A percentile compares a stretch with the other conserved stretches of the same genome.
phyloP scores from a whole-genome alignment of 208 protist genomes.

The Angomonas deanei region DNA sequence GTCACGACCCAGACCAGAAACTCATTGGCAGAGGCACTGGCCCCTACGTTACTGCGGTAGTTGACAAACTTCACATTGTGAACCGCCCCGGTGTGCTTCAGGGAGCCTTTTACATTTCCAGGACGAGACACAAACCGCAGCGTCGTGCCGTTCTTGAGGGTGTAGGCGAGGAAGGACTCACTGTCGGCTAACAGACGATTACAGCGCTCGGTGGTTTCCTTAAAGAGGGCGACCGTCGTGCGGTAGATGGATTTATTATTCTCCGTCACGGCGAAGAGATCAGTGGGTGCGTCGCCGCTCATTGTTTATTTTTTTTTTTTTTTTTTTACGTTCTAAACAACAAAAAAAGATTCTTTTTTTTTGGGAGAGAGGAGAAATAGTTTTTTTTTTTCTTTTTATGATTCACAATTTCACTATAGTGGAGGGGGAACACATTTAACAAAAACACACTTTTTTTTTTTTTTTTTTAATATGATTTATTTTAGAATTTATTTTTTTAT shows the following conservation, averaged over 20 bases:
- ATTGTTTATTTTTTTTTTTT: slow-evolving; percentile 19
- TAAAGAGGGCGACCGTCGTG: slow-evolving; percentile 62
- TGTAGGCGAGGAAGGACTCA: slow-evolving; percentile 73
- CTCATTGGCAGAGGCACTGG: slow-evolving; percentile 51
- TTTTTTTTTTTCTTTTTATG: slow-evolving; percentile 3
- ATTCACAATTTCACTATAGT: neutral
- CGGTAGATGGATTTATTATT: slow-evolving; percentile 23
- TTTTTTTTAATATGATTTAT: too few species aligned
- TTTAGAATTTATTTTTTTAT: too few species aligned
- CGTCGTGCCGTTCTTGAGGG: slow-evolving; percentile 58
- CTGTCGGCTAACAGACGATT: slow-evolving; percentile 75
- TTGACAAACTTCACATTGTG: slow-evolving; percentile 78
- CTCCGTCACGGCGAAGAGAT: slow-evolving; percentile 30
- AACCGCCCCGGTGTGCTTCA: slow-evolving; percentile 52
- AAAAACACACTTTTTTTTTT: too few species aligned
- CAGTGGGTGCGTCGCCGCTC: slow-evolving; percentile 11
- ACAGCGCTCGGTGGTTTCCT: slow-evolving; percentile 27
- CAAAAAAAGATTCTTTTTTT: too few species aligned
- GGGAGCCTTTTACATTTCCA: slow-evolving; percentile 47
- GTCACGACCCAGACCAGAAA: slow-evolving; percentile 81
- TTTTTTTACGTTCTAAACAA: slow-evolving; percentile 2
- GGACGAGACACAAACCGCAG: slow-evolving; percentile 62
- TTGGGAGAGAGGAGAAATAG: neutral
- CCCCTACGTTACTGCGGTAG: slow-evolving; percentile 83
- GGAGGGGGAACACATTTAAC: too few species aligned